Conservation (phyloP, 805 yeast genomes). For the Candida ponderosae region DNA sequence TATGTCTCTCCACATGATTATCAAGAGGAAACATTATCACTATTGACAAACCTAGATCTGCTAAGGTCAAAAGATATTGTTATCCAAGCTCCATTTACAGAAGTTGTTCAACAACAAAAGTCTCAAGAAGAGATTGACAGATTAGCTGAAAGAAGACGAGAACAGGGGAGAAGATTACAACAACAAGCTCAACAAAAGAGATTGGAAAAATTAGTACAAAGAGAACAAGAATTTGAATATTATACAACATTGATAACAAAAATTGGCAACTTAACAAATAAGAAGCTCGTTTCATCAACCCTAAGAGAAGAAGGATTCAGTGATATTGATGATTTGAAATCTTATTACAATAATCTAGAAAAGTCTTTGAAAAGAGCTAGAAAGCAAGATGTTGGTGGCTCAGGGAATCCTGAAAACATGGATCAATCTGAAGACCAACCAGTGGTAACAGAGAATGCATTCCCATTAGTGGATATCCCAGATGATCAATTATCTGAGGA, state of each 20-base stretch:
- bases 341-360: constrained; percentile 57
- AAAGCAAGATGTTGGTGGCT: constrained; percentile 56
- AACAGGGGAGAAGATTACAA: constrained; percentile 82
- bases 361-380: constrained; percentile 62
- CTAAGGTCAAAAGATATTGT: constrained; percentile 67
- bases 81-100: constrained; percentile 75
- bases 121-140: constrained; percentile 73
- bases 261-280: constrained; percentile 35
- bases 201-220: constrained; percentile 68
- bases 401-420: constrained; percentile 24
- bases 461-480: constrained; percentile 73
- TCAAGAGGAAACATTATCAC: constrained; percentile 47
- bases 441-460: constrained; percentile 46
- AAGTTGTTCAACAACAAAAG: constrained; percentile 59
- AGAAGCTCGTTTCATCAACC: constrained; percentile 45
- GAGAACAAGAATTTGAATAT: constrained; percentile 73
- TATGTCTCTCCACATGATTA: constrained; percentile 70
- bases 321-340: constrained; percentile 62
- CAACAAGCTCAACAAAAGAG: constrained; percentile 87
- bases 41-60: constrained; percentile 45
- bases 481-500: constrained; percentile 79
- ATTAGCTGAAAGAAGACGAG: constrained; percentile 74
- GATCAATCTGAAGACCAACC: constrained; percentile 24
- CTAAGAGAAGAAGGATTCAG: constrained; percentile 72
- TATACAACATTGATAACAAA: constrained; percentile 51